Conservation (phyloP, 305 asterid genomes). For the Fraxinus xanthoxyloides region DNA sequence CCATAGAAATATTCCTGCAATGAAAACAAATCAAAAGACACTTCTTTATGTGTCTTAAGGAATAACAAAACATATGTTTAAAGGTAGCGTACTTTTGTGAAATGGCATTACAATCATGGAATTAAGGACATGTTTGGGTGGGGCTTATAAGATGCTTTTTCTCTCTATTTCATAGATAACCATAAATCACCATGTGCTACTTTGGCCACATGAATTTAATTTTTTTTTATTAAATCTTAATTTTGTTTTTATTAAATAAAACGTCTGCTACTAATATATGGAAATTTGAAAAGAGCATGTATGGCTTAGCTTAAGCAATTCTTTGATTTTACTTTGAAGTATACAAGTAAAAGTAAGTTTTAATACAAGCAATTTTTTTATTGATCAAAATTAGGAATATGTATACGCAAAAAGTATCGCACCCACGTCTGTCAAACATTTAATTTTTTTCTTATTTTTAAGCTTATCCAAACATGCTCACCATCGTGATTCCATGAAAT, state of each 20-base stretch:
- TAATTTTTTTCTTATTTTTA: background rate
- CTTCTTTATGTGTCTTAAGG: slow-evolving; percentile 5
- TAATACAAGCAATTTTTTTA: background rate
- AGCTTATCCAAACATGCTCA: background rate
- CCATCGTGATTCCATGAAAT: background rate
- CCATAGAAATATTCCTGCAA: slow-evolving; percentile 94
- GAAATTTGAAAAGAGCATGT: background rate
- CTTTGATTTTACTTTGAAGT: background rate
- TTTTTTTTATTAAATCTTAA: background rate
- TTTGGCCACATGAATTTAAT: background rate
- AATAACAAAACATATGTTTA: background rate
- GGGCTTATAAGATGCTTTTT: background rate
- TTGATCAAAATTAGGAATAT: background rate
- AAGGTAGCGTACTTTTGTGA: background rate
- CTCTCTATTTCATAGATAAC: background rate
- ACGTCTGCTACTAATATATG: background rate
- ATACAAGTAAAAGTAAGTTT: background rate
- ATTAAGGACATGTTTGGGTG: background rate
- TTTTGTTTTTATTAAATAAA: background rate
- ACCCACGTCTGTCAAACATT: background rate
- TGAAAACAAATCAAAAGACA: slow-evolving; percentile 10
- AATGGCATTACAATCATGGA: background rate
- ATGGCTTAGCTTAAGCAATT: background rate
- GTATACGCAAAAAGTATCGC: background rate
- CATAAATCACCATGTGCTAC: background rate